Evolutionary conservation across 495 filamentous ascomycete species (phyloP).

Genomic region (Schizothecium vesticola): DNA sequence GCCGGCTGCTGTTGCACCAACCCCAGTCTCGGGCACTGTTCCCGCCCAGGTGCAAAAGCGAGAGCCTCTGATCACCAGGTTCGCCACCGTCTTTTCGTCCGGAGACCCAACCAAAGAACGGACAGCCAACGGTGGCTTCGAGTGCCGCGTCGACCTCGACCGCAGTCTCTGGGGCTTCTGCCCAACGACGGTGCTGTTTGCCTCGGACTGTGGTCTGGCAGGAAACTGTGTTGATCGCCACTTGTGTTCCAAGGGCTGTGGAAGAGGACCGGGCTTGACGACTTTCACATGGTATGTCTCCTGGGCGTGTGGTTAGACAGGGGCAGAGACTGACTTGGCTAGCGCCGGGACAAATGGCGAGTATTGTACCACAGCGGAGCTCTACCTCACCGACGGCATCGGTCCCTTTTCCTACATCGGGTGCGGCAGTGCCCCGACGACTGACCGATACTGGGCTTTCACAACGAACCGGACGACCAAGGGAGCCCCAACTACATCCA

Average conservation of each 20-base stretch:
- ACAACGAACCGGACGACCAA: not conserved
- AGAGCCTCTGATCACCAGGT: conserved; percentile 5
- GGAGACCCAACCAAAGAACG: conserved; percentile 9
- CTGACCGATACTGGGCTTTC: conserved; percentile 10
- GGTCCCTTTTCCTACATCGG: conserved; percentile 17
- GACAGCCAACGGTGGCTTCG: conserved; percentile 18
- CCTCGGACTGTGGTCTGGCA: conserved; percentile 18
- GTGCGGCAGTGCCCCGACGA: conserved; percentile 10
- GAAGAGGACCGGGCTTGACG: conserved; percentile 4
- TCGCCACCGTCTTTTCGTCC: conserved; percentile 5
- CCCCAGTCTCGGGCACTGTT: not conserved
- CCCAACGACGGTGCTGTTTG: conserved; percentile 5
- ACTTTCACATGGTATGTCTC: conserved; percentile 22
- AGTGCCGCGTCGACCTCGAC: conserved; percentile 17
- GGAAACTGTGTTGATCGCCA: conserved; percentile 21
- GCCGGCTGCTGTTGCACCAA: not conserved
- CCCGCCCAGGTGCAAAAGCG: not conserved
- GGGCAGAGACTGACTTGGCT: not conserved
- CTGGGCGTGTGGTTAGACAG: not conserved
- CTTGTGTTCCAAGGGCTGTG: conserved; percentile 13
- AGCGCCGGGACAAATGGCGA: conserved; percentile 10
- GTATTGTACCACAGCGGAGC: conserved; percentile 20
- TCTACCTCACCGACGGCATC: conserved; percentile 14
- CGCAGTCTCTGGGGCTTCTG: conserved; percentile 22
- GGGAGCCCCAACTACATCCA: not conserved